Percentiles rank a stretch among this genome's conserved stretches.
These are phyloP conservation scores for Crepidotus sp. DNA, from an alignment of 1,284 basidiomycete genomes.

Conservation along the genomic window DNA sequence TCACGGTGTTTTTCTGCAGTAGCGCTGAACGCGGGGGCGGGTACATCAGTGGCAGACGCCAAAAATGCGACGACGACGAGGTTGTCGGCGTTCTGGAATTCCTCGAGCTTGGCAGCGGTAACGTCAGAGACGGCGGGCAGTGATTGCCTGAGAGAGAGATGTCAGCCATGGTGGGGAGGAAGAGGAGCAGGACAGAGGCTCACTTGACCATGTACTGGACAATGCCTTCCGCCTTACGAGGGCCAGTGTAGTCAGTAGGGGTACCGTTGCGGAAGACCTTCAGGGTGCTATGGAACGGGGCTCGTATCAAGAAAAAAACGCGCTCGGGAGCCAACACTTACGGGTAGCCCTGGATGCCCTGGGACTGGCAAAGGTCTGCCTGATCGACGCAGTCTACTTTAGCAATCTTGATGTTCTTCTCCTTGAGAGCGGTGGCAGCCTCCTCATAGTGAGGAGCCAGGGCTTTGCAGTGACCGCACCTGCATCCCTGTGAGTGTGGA, in stretches of 20 bases:
- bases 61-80: constrained; percentile 88
- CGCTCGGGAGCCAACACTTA: constrained; percentile 33
- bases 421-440: constrained; percentile 89
- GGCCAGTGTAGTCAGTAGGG: constrained; percentile 74
- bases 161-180: constrained; percentile 6
- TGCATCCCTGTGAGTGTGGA: constrained; percentile 21
- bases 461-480: constrained; percentile 90
- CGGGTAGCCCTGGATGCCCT: constrained; percentile 91
- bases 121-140: constrained; percentile 90
- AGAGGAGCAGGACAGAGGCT: constrained; percentile 22
- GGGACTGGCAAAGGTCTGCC: constrained; percentile 76
- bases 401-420: constrained; percentile 83
- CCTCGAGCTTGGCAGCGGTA: constrained; percentile 65
- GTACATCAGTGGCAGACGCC: constrained; percentile 55
- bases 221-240: constrained; percentile 94
- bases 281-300: constrained; percentile 46
- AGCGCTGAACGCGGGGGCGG: constrained; percentile 65
- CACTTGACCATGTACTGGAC: constrained; percentile 97
- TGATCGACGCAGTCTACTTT: constrained; percentile 95
- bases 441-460: constrained; percentile 93
- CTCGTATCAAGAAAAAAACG: neutral
- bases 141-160: constrained; percentile 59
- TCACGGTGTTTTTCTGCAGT: constrained; percentile 87
- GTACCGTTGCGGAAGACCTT: constrained; percentile 91
- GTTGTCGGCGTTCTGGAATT: constrained; percentile 87